Evolutionary conservation across 441 rosid species (phyloP), one percentile per base, ranked within the genome.

Genomic region (Erysimum cheiri): DNA sequence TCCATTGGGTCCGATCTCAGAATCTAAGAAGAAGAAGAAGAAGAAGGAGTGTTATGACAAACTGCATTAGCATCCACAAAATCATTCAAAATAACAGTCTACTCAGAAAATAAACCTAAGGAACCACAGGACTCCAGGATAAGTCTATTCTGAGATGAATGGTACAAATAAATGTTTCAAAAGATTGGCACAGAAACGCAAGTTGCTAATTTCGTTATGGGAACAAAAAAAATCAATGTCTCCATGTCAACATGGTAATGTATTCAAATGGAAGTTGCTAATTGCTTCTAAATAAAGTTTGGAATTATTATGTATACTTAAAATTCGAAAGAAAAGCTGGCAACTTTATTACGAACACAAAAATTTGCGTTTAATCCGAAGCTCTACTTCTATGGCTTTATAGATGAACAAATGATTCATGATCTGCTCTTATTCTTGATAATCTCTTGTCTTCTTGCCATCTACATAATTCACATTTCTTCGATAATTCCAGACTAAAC

Each of bases 1-100:
- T 88, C 95, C 65, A 85, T 83, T 7, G 91, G 98, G 61, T 90
- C 93, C 7, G 95, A 87, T 78, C 96, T 82, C 79, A 84, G 64
- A 17, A 92, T 86, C 96, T 92, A 71, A 46, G 8, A n/a, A 29
- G 1, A 4, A 29, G 29, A 5, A 12, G 2, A 1, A 8, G 28
- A 24, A 24, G 26, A 22, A 22, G n/a, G 24, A 33, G 4, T 33
- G 13, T 40, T 61, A 69, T 32, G 35, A 48, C 29, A 39, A 24
- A 36, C 4, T 11, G 56, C 56, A 50, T 26, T 26, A 26, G 8
- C 22, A 31, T 54, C 24, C 39, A 29, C 11, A 12, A 49, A 46
- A 12, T 48, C 67, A 57, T 53, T 28, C 31, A 65, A 65, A 11
- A 47, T 13, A 48, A 17, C 46, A 22, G 26, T 19, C 29, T 11